Conservation (phyloP, 2,329 filamentous ascomycete species). For the Rhynchosporium secalis region DNA sequence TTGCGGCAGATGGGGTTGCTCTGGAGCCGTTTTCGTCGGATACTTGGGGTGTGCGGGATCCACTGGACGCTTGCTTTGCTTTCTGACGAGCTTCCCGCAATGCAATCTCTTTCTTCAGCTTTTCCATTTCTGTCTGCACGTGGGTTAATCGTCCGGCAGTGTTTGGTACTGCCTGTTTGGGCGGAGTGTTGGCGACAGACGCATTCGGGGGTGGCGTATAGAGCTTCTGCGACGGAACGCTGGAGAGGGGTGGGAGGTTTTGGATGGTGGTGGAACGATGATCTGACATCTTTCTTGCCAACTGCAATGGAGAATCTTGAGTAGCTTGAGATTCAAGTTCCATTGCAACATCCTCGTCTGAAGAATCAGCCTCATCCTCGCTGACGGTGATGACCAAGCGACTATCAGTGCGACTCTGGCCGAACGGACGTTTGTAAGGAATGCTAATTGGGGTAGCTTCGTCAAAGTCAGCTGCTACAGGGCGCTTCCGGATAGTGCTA, state of each 20-base stretch:
- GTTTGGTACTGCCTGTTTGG: conserved; percentile 25
- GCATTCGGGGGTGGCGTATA: conserved; percentile 34
- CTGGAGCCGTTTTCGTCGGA: conserved; percentile 21
- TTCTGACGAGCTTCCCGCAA: conserved; percentile 38
- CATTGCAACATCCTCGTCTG: conserved; percentile 66
- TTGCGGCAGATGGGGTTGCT: conserved; percentile 9
- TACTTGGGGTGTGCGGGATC: conserved; percentile 33
- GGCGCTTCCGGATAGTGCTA: conserved; percentile 51
- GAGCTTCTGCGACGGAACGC: conserved; percentile 39
- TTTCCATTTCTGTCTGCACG: conserved; percentile 60
- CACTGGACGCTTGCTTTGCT: conserved; percentile 33
- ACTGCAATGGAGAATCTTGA: conserved; percentile 39
- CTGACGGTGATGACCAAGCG: conserved; percentile 82
- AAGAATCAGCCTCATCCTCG: conserved; percentile 63
- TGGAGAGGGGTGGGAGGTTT: conserved; percentile 48
- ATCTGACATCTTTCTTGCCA: conserved; percentile 29
- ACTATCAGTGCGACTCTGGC: conserved; percentile 57
- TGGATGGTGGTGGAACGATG: conserved; percentile 39
- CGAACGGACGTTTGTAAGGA: conserved; percentile 57
- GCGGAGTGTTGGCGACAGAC: conserved; percentile 32
- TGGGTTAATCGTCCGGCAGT: conserved; percentile 45
- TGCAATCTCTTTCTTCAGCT: conserved; percentile 50
- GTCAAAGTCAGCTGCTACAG: conserved; percentile 70
- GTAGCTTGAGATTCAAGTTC: conserved; percentile 58
- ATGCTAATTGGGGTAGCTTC: conserved; percentile 46